Conservation (phyloP, 2,329 filamentous ascomycete genomes). For the Aspergillus candidus region DNA sequence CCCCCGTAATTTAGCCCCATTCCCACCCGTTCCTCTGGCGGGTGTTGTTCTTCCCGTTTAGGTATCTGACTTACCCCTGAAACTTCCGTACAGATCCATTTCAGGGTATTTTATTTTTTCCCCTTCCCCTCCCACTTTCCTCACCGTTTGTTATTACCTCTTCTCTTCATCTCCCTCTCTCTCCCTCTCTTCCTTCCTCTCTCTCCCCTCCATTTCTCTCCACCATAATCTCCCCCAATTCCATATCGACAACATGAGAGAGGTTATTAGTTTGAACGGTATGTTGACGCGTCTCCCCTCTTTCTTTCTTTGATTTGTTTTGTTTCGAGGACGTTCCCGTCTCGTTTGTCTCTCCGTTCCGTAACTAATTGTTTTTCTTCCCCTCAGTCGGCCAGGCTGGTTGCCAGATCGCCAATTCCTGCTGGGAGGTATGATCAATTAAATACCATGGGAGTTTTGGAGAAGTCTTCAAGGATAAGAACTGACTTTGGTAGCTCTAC, state of each 20-base stretch:
- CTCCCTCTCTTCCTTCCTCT: conserved; percentile 13
- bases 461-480: conserved; percentile 2
- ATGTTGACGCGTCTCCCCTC: conserved; percentile 35
- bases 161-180: conserved; percentile 6
- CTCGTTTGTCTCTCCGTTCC: conserved; percentile 22
- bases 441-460: neutral
- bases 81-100: conserved; percentile 19
- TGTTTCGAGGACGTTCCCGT: neutral
- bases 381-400: conserved; percentile 91
- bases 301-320: conserved; percentile 10
- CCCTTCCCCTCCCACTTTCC: conserved; percentile 22
- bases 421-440: conserved; percentile 86
- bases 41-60: conserved; percentile 15
- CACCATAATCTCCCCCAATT: conserved; percentile 10
- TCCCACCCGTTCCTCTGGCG: conserved; percentile 18
- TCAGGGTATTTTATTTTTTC: conserved; percentile 27
- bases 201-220: conserved; percentile 20
- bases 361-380: conserved; percentile 16
- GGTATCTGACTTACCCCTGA: conserved; percentile 21
- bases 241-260: conserved; percentile 71
- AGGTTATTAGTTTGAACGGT: conserved; percentile 99
- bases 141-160: conserved; percentile 9
- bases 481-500: conserved; percentile 69
- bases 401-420: conserved; percentile 99
- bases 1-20: conserved; percentile 4